phyloP scores from a whole-genome alignment of 2,329 filamentous ascomycete species.

The Cladosporium sp. region DNA sequence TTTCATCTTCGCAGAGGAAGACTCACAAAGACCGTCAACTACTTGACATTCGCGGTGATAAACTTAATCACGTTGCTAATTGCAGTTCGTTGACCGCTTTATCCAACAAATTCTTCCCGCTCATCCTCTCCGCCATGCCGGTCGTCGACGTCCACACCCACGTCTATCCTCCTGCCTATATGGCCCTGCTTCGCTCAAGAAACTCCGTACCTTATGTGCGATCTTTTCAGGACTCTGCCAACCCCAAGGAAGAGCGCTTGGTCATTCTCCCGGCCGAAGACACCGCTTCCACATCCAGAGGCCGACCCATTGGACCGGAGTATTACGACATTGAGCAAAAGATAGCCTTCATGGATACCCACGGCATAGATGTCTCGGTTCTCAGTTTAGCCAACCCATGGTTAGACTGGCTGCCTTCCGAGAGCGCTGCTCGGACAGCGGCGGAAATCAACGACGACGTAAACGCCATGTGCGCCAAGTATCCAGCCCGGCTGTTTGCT shows the following conservation, averaged over 20 bases:
- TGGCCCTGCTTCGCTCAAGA: constrained; percentile 52
- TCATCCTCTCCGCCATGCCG: constrained; percentile 27
- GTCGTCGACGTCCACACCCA: constrained; percentile 60
- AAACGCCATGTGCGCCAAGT: constrained; percentile 61
- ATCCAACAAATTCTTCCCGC: too few species aligned
- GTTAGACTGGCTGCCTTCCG: constrained; percentile 72
- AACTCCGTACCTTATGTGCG: constrained; percentile 66
- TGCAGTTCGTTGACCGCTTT: too few species aligned
- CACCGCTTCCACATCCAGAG: constrained; percentile 47
- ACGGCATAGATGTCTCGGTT: constrained; percentile 76
- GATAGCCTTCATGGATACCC: constrained; percentile 79
- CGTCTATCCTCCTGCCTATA: constrained; percentile 58
- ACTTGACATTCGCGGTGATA: too few species aligned
- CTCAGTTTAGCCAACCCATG: constrained; percentile 90
- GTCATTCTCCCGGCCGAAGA: constrained; percentile 30
- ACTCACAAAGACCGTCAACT: background rate
- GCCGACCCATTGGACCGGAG: constrained; percentile 75
- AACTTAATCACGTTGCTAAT: too few species aligned
- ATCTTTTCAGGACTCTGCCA: constrained; percentile 50
- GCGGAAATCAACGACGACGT: constrained; percentile 72
- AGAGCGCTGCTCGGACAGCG: constrained; percentile 60
- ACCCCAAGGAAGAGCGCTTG: constrained; percentile 53
- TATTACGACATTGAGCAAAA: constrained; percentile 79
- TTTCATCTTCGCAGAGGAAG: too few species aligned
- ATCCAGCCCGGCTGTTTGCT: constrained; percentile 68